Evolutionary conservation across 148 eudicot species (phyloP).

Genomic region (Silene conica): DNA sequence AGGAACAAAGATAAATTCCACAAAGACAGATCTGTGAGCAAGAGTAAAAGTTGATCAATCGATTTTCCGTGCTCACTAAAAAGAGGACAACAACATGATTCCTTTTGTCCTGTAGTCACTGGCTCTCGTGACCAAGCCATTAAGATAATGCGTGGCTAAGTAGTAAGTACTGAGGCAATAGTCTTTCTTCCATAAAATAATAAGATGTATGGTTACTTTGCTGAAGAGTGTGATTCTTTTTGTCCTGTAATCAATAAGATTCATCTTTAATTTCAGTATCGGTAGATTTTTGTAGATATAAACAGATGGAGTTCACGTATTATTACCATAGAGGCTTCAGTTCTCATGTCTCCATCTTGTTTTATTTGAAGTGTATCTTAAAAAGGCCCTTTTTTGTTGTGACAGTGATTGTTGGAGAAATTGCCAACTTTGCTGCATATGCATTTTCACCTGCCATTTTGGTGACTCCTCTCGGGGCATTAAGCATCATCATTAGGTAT

Average conservation of each 20-base stretch:
- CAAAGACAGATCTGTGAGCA: not conserved
- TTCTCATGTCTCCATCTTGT: not conserved
- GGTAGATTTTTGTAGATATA: not conserved
- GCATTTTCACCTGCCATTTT: conserved; percentile 87
- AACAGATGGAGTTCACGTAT: not conserved
- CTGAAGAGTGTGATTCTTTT: not conserved
- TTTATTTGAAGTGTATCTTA: conserved; percentile 5
- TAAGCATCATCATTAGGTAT: conserved; percentile 80
- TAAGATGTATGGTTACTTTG: not conserved
- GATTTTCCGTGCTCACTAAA: not conserved
- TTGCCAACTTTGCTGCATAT: conserved; percentile 86
- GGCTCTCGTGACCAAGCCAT: not conserved
- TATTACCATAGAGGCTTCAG: not conserved
- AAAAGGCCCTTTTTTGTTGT: conserved; percentile 24
- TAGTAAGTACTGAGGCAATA: not conserved
- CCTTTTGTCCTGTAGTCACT: not conserved
- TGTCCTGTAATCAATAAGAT: not conserved
- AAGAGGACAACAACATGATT: not conserved
- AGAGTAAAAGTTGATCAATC: not conserved
- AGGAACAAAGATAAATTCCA: not conserved
- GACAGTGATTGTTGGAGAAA: conserved; percentile 83
- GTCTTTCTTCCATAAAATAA: too few species aligned
- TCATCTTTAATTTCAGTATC: not conserved
- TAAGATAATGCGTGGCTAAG: not conserved
- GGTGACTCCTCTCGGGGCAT: conserved; percentile 89